Evolutionary conservation across 1,284 basidiomycete species (phyloP), one percentile per base, ranked within the genome.

Genomic region (Boletus calvinii): DNA sequence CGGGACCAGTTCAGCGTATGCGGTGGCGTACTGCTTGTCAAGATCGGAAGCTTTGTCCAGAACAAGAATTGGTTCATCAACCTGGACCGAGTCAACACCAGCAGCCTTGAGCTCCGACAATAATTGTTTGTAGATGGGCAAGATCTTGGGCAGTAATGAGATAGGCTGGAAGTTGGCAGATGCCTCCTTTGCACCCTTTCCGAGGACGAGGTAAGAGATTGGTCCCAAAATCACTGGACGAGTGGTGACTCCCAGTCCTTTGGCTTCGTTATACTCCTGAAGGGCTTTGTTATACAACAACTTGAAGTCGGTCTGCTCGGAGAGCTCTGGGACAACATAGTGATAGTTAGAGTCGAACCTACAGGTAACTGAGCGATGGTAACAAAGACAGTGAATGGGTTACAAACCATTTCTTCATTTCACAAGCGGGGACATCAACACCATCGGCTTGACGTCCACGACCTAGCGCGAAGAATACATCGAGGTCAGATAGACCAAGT

Each of bases 281-380:
- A 98, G 83, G 55, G 90, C 86, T 81, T 97, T 97, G 88, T 97
- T 97, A 77, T 87, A 87, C 77, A 89, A 84, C 71, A 99, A 80
- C 78, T 94, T 94, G 87, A 99, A 98, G 62, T 95, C 86, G 55
- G 91, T 93, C 66, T 82, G 78, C 57, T 94, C 90, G 20, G 92
- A 91, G 75, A 99, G 85, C 78, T 99, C 97, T 57, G 95, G 96
- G 59, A 98, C 96, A 75, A 99, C 94, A 70, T 90, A 96, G 81
- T 99, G 97, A 82, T 99, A 99, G 86, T 99, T 99, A 53, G 95
- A 98, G 79, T 99, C 96, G 75, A 98, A 99, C 94, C 93, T 93
- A 60, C 41, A 15, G 10, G 6, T 41, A 63, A 50, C 55, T 61
- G 24, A 63, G 51, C 15, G 24, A 48, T 43, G 20, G 50, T 29